These are phyloP conservation scores for Huiozyma sinensis DNA, from an alignment of 805 yeast species.

Conservation along the genomic window DNA sequence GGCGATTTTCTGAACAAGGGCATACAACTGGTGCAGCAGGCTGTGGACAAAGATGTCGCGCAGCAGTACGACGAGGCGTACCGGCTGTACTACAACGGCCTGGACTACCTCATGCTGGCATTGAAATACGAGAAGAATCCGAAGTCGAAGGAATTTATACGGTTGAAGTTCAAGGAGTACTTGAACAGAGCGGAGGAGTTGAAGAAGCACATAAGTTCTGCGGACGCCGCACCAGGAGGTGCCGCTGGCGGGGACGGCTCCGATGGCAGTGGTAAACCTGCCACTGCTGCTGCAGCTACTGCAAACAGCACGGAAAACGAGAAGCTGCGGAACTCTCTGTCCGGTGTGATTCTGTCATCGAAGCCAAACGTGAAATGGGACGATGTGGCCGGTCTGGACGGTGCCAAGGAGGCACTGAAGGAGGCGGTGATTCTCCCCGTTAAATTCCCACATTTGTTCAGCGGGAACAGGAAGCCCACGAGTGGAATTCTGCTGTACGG, in stretches of 20 bases:
- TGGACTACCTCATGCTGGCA: conserved; percentile 92
- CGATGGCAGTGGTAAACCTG: conserved; percentile 39
- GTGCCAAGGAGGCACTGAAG: conserved; percentile 90
- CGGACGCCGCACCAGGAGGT: conserved; percentile 41
- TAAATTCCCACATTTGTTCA: conserved; percentile 88
- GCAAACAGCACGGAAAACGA: conserved; percentile 72
- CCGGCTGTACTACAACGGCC: conserved; percentile 80
- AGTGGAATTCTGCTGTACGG: conserved; percentile 82
- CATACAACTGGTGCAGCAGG: conserved; percentile 87
- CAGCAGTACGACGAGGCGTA: conserved; percentile 90
- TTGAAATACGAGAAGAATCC: conserved; percentile 89
- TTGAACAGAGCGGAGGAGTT: conserved; percentile 87
- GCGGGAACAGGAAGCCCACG: conserved; percentile 88
- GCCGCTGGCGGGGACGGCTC: conserved; percentile 28
- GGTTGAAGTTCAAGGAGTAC: conserved; percentile 85
- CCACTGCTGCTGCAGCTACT: conserved; percentile 23
- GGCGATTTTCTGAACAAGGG: conserved; percentile 86
- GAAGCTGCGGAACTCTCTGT: conserved; percentile 79
- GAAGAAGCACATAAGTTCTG: conserved; percentile 75
- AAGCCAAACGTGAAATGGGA: conserved; percentile 90
- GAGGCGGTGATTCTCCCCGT: conserved; percentile 97
- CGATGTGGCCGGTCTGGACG: conserved; percentile 91
- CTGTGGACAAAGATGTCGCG: conserved; percentile 88
- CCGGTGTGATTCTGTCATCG: conserved; percentile 85
- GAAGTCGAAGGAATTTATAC: conserved; percentile 76